These are phyloP conservation scores for Sphaceloma murrayae DNA, from an alignment of 2,329 filamentous ascomycete species.

Conservation along the genomic window DNA sequence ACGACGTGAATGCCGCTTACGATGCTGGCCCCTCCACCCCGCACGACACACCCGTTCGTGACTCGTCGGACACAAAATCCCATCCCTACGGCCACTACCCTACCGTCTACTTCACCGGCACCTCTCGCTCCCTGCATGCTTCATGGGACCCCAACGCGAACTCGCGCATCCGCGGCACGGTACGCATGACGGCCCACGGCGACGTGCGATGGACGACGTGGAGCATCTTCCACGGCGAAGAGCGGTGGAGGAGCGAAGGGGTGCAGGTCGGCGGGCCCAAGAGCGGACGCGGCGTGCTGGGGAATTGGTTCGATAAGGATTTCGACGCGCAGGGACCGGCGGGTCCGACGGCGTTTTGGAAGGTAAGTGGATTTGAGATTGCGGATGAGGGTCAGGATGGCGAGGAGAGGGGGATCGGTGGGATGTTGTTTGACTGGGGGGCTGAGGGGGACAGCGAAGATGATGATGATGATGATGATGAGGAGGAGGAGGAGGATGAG, in stretches of 20 bases:
- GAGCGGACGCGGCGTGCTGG: conserved; percentile 58
- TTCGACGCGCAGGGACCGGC: conserved; percentile 59
- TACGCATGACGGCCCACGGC: conserved; percentile 56
- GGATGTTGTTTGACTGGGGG: not conserved
- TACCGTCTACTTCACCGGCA: conserved; percentile 59
- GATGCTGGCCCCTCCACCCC: not conserved
- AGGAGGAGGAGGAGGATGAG: conserved; percentile 12
- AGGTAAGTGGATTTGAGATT: conserved; percentile 45
- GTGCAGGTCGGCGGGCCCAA: conserved; percentile 61
- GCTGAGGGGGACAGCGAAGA: conserved; percentile 14
- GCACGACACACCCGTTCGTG: not conserved
- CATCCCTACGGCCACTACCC: conserved; percentile 36
- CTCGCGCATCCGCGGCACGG: conserved; percentile 54
- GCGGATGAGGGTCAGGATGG: too few species aligned
- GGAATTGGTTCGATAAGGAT: conserved; percentile 72
- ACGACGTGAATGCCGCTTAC: not conserved
- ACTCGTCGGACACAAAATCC: not conserved
- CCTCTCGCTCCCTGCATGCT: conserved; percentile 52
- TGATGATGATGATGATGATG: conserved; percentile 16
- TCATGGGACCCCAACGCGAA: conserved; percentile 60
- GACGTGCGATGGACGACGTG: conserved; percentile 67
- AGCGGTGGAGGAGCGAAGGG: conserved; percentile 67
- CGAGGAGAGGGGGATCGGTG: conserved; percentile 26
- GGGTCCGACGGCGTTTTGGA: conserved; percentile 71
- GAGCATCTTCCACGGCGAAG: conserved; percentile 54